Percentiles rank a stretch among this genome's conserved stretches.
These are phyloP conservation scores for Somion occarium DNA, from an alignment of 1,284 basidiomycete species.

Conservation along the genomic window DNA sequence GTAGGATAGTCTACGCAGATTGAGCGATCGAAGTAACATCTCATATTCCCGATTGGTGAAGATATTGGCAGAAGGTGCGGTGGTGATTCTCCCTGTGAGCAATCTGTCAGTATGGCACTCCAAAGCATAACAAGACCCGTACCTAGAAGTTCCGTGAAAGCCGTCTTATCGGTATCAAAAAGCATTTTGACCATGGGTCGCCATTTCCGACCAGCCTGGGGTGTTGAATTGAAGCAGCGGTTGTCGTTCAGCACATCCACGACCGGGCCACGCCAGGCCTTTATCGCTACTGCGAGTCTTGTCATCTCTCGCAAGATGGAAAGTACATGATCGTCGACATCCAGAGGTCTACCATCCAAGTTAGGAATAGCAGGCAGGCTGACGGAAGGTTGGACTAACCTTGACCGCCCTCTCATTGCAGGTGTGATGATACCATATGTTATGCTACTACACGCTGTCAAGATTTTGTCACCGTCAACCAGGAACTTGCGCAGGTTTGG, in stretches of 20 bases:
- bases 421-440: slow-evolving; percentile 86
- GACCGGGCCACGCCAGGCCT: slow-evolving; percentile 82
- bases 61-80: slow-evolving; percentile 90
- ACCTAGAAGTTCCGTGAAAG: slow-evolving; percentile 83
- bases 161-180: slow-evolving; percentile 85
- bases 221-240: slow-evolving; percentile 78
- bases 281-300: slow-evolving; percentile 72
- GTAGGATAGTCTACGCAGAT: slow-evolving; percentile 85
- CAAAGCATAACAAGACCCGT: slow-evolving; percentile 18
- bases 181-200: slow-evolving; percentile 74
- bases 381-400: slow-evolving; percentile 38
- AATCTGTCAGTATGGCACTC: not conserved
- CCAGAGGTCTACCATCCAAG: slow-evolving; percentile 58
- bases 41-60: slow-evolving; percentile 96
- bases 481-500: slow-evolving; percentile 80
- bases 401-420: slow-evolving; percentile 67
- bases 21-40: slow-evolving; percentile 84
- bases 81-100: slow-evolving; percentile 69
- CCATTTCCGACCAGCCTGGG: slow-evolving; percentile 63
- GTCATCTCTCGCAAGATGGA: slow-evolving; percentile 77
- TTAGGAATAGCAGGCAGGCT: not conserved
- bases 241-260: slow-evolving; percentile 82
- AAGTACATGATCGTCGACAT: slow-evolving; percentile 63
- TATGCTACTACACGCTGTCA: slow-evolving; percentile 76
- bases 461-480: slow-evolving; percentile 82